Base-by-base conservation (phyloP, 1,139 yeast genomes). In the Suhomyces taliae region DNA sequence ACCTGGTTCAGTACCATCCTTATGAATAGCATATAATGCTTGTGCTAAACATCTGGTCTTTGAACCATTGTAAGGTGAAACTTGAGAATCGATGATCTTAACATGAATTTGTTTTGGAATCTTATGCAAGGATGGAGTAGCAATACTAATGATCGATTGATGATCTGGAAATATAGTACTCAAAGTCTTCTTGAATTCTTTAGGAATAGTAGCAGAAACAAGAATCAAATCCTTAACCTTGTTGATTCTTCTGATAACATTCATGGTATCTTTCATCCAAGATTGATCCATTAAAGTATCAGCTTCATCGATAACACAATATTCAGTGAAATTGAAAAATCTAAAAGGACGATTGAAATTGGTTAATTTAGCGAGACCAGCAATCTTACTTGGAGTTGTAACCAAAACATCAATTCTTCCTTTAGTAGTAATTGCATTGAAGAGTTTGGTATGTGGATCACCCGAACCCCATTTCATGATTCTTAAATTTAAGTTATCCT, bases 201-300 rank as follows among this genome's bases (percentile, higher is more conserved):
- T 78, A 0, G 98, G 96, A 38, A 93, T 85, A 0, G 99, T 93
- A 0, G 98, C 98, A 1, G 96, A 85, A 51, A 95, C 89, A 55
- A 93, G 81, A 1, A 90, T 75, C 34, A 90, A 67, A 53, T 88
- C 88, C 43, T 73, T 72, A 36, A 87, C 69, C 49, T 80, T 77
- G 4, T 78, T 72, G 64, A 87, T 76, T 44, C 70, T 65, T 39
- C 72, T 73, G 33, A 90, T 66, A 0, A 82, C 78, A 6, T 73
- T 65, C 53, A 82, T 78, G 1, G 97, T 89, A 49, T 84, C 85
- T 34, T 79, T 79, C 12, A 83, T 69, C 79, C 93, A 91, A 0
- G 96, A 86, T 45, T 82, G 79, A 60, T 91, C 97, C 83, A 93
- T 78, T 46, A 93, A 70, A 0, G 97, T 88, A 65, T 93, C 99